Base-by-base conservation (phyloP, 768 basidiomycete species). In the Tricholoma terreum region DNA sequence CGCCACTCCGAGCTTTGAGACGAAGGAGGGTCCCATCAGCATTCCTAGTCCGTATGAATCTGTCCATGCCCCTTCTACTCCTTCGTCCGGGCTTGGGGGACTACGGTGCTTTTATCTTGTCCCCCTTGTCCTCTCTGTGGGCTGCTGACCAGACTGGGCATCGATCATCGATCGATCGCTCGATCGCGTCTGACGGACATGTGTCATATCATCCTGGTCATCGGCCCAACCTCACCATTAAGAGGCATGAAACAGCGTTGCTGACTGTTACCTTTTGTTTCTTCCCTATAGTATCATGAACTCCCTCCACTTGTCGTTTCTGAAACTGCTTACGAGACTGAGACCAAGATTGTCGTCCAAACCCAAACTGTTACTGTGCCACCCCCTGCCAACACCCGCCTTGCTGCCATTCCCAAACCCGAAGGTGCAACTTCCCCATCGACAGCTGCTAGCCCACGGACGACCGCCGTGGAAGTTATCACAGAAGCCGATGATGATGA, bases 1-100 rank as follows among this genome's bases (percentile, higher is more conserved):
- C 89, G 89, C 83, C 90, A 87, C 82, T 87, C 89, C 77, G 89
- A 90, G 87, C 86, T 91, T 82, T 92, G 87, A 91, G 90, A 90
- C 90, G 90, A 92, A 88, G 90, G 89, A 84, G 90, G 84, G 72
- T 67, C 69, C 74, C 73, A 77, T 74, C 71, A 63, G 73, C 75
- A 77, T 77, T 72, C 78, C 84, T 74, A 83, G 84, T 89, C 83
- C 82, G 87, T 89, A 84, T 83, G 74, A 68, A 74, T 79, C 82
- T 78, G 75, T 67, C 72, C 76, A 75, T 67, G 73, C 70, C 73
- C 72, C 73, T 65, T 65, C 77, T 78, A 81, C 84, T 85, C 88
- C 87, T 87, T 89, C 86, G 86, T 86, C 87, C 82, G 89, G 89
- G 89, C 86, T 89, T 84, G 87, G 89, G 90, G 89, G 87, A 87